Percentiles rank a stretch among this genome's conserved stretches.
Evolutionary conservation across 176 grass and related monocot genomes (phyloP).

Genomic region (Tuctoria greenei): DNA sequence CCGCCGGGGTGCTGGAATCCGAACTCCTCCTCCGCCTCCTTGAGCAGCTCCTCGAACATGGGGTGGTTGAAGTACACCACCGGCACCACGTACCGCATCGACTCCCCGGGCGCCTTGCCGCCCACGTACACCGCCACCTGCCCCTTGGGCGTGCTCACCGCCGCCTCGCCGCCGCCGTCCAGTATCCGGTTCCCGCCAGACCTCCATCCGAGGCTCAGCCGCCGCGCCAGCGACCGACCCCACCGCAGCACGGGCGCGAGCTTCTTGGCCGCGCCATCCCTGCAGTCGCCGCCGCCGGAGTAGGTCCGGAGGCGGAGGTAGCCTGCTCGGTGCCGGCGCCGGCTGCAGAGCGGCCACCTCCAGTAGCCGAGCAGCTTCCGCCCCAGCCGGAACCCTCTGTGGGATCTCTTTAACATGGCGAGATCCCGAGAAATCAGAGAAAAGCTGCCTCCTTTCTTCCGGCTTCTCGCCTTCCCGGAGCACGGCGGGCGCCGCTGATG

Average conservation of each 20-base stretch:
- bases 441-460: background rate
- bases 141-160: slow-evolving; percentile 62
- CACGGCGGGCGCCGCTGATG: background rate
- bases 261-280: slow-evolving; percentile 28
- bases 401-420: slow-evolving; percentile 45
- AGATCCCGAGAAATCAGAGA: background rate
- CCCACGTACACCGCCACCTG: slow-evolving; percentile 90
- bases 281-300: background rate
- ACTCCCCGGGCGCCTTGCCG: slow-evolving; percentile 35
- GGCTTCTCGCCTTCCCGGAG: background rate
- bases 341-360: slow-evolving; percentile 40
- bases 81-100: slow-evolving; percentile 73
- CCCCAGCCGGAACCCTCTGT: slow-evolving; percentile 70
- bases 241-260: slow-evolving; percentile 51
- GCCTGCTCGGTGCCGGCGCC: slow-evolving; percentile 25
- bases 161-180: background rate
- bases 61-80: slow-evolving; percentile 98
- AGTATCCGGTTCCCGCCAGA: background rate
- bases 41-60: slow-evolving; percentile 75
- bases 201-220: slow-evolving; percentile 35
- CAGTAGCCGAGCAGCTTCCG: slow-evolving; percentile 61
- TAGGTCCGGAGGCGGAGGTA: slow-evolving; percentile 23
- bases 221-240: slow-evolving; percentile 49
- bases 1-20: slow-evolving; percentile 89
- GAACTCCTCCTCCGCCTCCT: slow-evolving; percentile 90